These are phyloP conservation scores for Clavispora carvajalis DNA, from an alignment of 805 yeast genomes.

Conservation along the genomic window DNA sequence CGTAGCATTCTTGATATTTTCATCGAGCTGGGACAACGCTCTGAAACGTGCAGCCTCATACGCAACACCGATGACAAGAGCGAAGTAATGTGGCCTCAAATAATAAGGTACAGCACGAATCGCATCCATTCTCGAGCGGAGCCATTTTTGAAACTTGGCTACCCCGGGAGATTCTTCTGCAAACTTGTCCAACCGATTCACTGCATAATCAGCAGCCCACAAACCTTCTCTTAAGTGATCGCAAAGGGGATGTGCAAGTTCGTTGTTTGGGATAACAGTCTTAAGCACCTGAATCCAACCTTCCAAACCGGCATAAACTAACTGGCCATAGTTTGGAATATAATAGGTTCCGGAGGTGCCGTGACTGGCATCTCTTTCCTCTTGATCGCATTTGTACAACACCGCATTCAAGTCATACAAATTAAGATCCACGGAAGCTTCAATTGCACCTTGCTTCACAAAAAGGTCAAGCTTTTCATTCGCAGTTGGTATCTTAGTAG, in stretches of 20 bases:
- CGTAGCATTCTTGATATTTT: conserved; percentile 56
- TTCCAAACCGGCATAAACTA: conserved; percentile 86
- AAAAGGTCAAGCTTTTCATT: conserved; percentile 59
- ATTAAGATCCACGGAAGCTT: conserved; percentile 57
- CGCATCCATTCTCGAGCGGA: conserved; percentile 55
- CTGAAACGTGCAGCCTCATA: conserved; percentile 75
- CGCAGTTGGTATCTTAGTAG: conserved; percentile 64
- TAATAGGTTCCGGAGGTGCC: conserved; percentile 70
- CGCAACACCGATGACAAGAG: conserved; percentile 73
- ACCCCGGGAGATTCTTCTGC: conserved; percentile 42
- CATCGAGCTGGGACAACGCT: conserved; percentile 51
- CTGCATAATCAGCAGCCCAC: conserved; percentile 85
- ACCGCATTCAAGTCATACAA: conserved; percentile 71
- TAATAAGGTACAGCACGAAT: conserved; percentile 69
- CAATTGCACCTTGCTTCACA: conserved; percentile 70
- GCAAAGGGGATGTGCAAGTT: conserved; percentile 80
- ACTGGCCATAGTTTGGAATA: conserved; percentile 67
- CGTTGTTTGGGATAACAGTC: conserved; percentile 58
- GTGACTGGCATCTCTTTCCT: conserved; percentile 75
- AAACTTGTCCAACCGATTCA: conserved; percentile 57
- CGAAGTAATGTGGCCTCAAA: conserved; percentile 81
- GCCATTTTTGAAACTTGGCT: conserved; percentile 61
- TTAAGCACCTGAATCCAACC: conserved; percentile 81
- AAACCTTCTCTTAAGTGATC: conserved; percentile 73
- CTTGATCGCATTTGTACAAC: conserved; percentile 75